Conservation (phyloP, 2,329 filamentous ascomycete species). For the Phaeomoniella chlamydospora region DNA sequence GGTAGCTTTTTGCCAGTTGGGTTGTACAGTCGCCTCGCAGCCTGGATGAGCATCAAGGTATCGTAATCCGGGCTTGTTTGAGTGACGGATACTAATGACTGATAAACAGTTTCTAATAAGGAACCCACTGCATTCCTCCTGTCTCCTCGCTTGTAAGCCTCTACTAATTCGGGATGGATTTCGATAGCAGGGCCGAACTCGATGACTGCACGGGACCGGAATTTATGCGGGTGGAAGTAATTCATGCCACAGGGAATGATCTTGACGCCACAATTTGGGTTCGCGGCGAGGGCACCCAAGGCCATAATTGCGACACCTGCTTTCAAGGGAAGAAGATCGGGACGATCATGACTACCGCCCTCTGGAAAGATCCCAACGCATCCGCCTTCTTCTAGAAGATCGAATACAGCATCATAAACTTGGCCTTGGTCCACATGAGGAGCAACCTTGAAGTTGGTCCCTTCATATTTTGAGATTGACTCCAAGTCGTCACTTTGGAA, state of each 20-base stretch:
- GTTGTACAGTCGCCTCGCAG: slow-evolving; percentile 83
- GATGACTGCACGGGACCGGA: slow-evolving; percentile 85
- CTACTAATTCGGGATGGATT: slow-evolving; percentile 65
- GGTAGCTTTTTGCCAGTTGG: slow-evolving; percentile 88
- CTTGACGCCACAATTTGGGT: slow-evolving; percentile 76
- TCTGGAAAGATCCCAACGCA: slow-evolving; percentile 96
- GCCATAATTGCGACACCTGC: slow-evolving; percentile 98
- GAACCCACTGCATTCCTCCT: slow-evolving; percentile 75
- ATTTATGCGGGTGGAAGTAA: slow-evolving; percentile 98
- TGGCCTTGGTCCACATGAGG: slow-evolving; percentile 88
- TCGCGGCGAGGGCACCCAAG: slow-evolving; percentile 70
- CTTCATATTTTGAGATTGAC: slow-evolving; percentile 45
- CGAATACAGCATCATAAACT: slow-evolving; percentile 88
- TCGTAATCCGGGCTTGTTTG: slow-evolving; percentile 90
- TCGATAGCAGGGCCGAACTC: slow-evolving; percentile 89
- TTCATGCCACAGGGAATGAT: slow-evolving; percentile 98
- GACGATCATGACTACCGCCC: slow-evolving; percentile 88
- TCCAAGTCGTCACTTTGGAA: slow-evolving; percentile 41
- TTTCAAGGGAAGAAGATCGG: slow-evolving; percentile 82
- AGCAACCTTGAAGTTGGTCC: slow-evolving; percentile 73
- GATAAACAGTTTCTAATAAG: slow-evolving; percentile 74
- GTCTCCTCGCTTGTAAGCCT: slow-evolving; percentile 71
- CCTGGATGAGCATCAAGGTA: slow-evolving; percentile 83
- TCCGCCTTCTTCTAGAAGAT: slow-evolving; percentile 63
- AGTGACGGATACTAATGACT: slow-evolving; percentile 73